These are phyloP conservation scores for Backusella morwellensis DNA, from an alignment of 192 early-diverging fungal species.

Conservation along the genomic window DNA sequence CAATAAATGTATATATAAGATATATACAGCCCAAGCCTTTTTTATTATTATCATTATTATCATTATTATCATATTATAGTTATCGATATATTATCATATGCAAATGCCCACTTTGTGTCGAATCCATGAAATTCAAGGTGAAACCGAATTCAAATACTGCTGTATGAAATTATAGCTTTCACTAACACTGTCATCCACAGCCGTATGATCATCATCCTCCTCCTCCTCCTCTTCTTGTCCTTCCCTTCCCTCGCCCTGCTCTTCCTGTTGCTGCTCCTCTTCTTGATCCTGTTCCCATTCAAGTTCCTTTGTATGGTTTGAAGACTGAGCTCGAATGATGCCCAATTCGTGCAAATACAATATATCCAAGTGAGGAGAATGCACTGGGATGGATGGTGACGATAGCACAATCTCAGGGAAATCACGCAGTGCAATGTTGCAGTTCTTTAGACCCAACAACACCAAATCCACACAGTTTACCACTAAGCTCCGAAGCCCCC, in stretches of 20 bases:
- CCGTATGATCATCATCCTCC: background rate
- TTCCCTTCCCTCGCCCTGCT: too few relatives aligned
- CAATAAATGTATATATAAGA: too few relatives aligned
- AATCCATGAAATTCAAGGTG: too few relatives aligned
- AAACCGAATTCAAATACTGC: conserved; percentile 1
- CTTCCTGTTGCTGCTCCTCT: background rate
- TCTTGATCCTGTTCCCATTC: background rate
- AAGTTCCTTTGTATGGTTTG: background rate
- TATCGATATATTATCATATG: background rate
- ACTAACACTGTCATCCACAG: background rate
- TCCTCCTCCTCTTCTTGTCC: background rate
- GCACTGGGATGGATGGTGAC: background rate
- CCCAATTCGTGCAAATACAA: background rate
- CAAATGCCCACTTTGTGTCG: too few relatives aligned
- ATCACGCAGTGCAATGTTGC: conserved; percentile 2
- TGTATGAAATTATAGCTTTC: conserved; percentile 22
- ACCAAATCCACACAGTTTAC: conserved; percentile 11
- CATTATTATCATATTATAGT: background rate
- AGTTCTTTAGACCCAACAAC: conserved; percentile 27
- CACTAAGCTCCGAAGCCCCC: conserved; percentile 28
- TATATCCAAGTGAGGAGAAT: conserved; percentile 3
- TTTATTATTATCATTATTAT: background rate
- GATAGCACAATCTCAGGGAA: conserved; percentile 17
- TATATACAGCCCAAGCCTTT: background rate
- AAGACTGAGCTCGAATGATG: background rate